These are phyloP conservation scores for Gossypium stocksii DNA, from an alignment of 345 rosid genomes.

Conservation along the genomic window DNA sequence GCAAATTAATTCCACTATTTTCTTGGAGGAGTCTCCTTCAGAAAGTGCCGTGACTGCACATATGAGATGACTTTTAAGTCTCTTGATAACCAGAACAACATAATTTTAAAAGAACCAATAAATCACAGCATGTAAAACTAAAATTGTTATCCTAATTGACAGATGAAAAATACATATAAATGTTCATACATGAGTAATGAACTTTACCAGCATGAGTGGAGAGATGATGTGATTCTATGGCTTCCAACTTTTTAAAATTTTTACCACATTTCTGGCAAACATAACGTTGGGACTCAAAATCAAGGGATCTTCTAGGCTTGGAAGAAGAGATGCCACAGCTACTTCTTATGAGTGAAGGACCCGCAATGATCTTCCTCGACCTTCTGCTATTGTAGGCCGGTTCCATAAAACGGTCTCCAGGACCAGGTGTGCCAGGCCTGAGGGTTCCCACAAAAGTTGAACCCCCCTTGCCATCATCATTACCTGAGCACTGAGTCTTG, in stretches of 20 bases:
- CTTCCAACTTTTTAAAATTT: slow-evolving; percentile 38
- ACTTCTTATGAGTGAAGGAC: slow-evolving; percentile 8
- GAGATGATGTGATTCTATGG: slow-evolving; percentile 51
- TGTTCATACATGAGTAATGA: background rate
- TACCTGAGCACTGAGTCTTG: slow-evolving; percentile 15
- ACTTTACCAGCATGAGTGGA: slow-evolving; percentile 57
- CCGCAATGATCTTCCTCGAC: background rate
- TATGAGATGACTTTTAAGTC: background rate
- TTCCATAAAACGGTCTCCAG: slow-evolving; percentile 16
- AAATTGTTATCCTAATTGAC: slow-evolving; percentile 1
- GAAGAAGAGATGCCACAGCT: slow-evolving; percentile 11
- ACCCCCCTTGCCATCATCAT: background rate
- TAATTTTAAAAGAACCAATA: background rate
- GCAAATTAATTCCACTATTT: slow-evolving; percentile 64
- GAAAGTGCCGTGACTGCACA: slow-evolving; percentile 48
- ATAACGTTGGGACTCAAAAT: slow-evolving; percentile 17
- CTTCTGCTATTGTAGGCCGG: slow-evolving; percentile 20
- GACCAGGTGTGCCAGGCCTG: slow-evolving; percentile 31
- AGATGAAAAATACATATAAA: background rate
- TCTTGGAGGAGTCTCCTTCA: slow-evolving; percentile 65
- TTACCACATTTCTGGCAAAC: slow-evolving; percentile 49
- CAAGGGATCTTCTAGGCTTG: slow-evolving; percentile 9
- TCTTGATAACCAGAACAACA: background rate
- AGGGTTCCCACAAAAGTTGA: slow-evolving; percentile 23
- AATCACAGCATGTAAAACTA: background rate